Evolutionary conservation across 108 stramenopile genomes (phyloP).

Genomic region (Cyclotella baltica): DNA sequence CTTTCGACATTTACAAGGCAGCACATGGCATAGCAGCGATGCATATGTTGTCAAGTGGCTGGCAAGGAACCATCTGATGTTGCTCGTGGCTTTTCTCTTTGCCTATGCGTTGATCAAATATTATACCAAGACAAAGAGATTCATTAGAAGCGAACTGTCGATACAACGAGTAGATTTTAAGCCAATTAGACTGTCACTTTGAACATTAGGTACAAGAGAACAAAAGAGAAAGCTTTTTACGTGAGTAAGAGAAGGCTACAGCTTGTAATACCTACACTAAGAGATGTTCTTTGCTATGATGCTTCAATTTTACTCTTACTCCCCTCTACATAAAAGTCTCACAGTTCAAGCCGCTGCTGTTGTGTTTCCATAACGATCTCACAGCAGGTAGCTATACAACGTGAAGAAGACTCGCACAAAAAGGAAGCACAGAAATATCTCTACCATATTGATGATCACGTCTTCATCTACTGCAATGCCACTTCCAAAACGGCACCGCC

Average conservation of each 20-base stretch:
- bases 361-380: no score
- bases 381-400: no score
- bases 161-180: no score
- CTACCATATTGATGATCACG: background rate
- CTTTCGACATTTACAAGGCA: conserved; percentile 37
- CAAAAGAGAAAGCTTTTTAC: background rate
- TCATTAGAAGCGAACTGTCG: background rate
- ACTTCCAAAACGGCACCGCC: conserved; percentile 3
- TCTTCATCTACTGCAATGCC: background rate
- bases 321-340: no score
- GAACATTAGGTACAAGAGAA: background rate
- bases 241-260: background rate
- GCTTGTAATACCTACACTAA: background rate
- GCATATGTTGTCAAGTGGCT: conserved; percentile 16
- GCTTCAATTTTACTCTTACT: no score
- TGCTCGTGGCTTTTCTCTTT: background rate
- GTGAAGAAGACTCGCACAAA: background rate
- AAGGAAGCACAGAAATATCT: background rate
- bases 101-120: background rate
- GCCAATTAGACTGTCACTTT: conserved; percentile 5
- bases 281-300: no score
- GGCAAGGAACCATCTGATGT: background rate
- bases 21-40: conserved; percentile 32
- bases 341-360: no score
- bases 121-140: background rate